Base-by-base conservation (phyloP, 2,329 filamentous ascomycete species). In the Epichloe gansuensis region DNA sequence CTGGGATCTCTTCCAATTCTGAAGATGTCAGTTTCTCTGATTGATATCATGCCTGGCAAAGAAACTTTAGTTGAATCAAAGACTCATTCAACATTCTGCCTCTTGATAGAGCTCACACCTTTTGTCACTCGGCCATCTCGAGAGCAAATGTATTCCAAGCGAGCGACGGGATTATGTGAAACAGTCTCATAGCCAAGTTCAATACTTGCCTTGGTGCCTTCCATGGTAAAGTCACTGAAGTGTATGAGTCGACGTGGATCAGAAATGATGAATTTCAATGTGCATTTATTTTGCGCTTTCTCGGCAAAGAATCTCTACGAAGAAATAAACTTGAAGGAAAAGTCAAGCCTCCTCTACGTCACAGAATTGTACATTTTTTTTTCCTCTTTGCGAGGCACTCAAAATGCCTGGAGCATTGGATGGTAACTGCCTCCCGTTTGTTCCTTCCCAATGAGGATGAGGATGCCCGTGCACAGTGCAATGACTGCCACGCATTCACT, bases 1-100 rank as follows among this genome's bases (percentile, higher is more conserved):
- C 54, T 51, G 5, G 64, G 60, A 52, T 68, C 63, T 52, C 66
- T 60, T n/a, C 67, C 66, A 53, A 69, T 63, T 51, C 60, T 67
- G 50, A 68, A 59, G 43, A 68, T 64, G 34, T 64, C 59, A 25
- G 59, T 52, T 40, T 64, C 58, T 55, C 56, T 61, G 12, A 68
- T 54, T 4, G 65, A 58, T 51, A 66, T 54, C 36, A 65, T 40
- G 21, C 50, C 47, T 60, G 61, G 61, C 41, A 9, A 49, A 52
- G 9, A 48, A 13, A 13, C 36, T 47, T 55, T 43, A 55, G 47
- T 35, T 44, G 31, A 43, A n/a, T 12, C 15, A 21, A 41, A 13
- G 36, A 36, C 7, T n/a, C 5, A 42, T 23, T n/a, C 36, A 47
- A 11, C 35, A 46, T 23, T 27, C n/a, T 17, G 23, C n/a, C 13